Evolutionary conservation across 352 stramenopile genomes (phyloP).

Genomic region (Phytopythium aichiense): DNA sequence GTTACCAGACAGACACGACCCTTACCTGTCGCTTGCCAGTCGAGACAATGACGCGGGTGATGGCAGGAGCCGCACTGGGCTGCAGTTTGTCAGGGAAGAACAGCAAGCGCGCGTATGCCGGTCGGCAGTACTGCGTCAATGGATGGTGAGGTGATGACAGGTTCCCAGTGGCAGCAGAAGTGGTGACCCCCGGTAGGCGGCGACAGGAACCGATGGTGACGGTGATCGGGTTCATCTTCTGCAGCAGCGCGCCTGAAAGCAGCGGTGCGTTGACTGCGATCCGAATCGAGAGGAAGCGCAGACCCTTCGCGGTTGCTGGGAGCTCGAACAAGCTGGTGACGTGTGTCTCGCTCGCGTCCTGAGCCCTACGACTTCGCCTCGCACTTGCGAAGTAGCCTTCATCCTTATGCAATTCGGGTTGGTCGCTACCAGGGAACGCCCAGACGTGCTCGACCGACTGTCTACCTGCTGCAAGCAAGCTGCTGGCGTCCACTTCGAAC

Average conservation of each 20-base stretch:
- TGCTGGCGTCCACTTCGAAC: slow-evolving; percentile 64
- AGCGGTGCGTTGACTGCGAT: slow-evolving; percentile 47
- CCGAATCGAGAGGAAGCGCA: slow-evolving; percentile 46
- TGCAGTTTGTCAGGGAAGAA: slow-evolving; percentile 44
- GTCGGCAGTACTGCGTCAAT: slow-evolving; percentile 41
- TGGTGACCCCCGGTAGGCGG: slow-evolving; percentile 44
- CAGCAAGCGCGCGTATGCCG: slow-evolving; percentile 48
- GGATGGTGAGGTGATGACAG: slow-evolving; percentile 23
- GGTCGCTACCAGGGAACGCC: slow-evolving; percentile 3
- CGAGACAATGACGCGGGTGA: slow-evolving; percentile 29
- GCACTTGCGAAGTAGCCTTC: slow-evolving; percentile 4
- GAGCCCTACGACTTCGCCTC: not conserved
- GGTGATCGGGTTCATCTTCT: slow-evolving; percentile 65
- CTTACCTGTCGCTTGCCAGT: slow-evolving; percentile 37
- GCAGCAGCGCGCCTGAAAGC: slow-evolving; percentile 28
- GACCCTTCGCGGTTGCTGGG: slow-evolving; percentile 17
- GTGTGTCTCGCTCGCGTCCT: slow-evolving; percentile 2
- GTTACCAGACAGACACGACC: not conserved
- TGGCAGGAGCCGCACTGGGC: not conserved
- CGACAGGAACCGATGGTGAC: slow-evolving; percentile 41
- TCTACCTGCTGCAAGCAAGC: slow-evolving; percentile 26
- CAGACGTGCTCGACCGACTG: slow-evolving; percentile 50
- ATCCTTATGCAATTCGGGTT: slow-evolving; percentile 3
- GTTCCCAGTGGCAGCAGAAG: slow-evolving; percentile 7
- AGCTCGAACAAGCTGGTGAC: slow-evolving; percentile 24